Evolutionary conservation across 2,329 filamentous ascomycete species (phyloP).

Genomic region (Talaromyces verruculosus): DNA sequence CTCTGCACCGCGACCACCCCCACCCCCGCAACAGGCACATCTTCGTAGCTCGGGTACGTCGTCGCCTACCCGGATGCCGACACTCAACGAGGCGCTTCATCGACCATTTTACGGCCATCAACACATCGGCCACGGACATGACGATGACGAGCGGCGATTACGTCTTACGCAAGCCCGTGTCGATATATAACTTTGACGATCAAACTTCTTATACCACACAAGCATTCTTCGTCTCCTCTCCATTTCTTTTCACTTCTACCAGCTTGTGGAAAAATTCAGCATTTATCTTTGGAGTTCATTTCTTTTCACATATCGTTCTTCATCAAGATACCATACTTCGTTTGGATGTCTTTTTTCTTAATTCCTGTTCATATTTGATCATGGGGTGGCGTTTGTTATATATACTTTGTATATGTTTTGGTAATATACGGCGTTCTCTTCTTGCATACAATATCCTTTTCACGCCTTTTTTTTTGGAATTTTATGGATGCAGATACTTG

Average conservation of each 20-base stretch:
- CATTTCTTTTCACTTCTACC: not conserved
- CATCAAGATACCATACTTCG: slow-evolving; percentile 12
- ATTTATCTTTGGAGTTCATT: not conserved
- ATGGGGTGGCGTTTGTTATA: slow-evolving; percentile 4
- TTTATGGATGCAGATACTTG: not conserved
- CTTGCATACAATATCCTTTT: not conserved
- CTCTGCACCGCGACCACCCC: slow-evolving; percentile 24
- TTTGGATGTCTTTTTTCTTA: slow-evolving; percentile 14
- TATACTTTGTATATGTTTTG: not conserved
- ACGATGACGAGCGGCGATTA: slow-evolving; percentile 43
- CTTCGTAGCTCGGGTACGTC: slow-evolving; percentile 35
- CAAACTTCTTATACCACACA: not conserved
- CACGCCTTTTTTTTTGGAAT: not conserved
- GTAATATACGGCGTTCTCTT: not conserved
- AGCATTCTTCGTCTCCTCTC: not conserved
- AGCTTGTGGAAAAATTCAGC: not conserved
- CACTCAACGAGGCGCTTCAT: slow-evolving; percentile 5
- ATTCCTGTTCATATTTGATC: not conserved
- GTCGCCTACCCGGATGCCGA: slow-evolving; percentile 13
- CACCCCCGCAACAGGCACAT: slow-evolving; percentile 42
- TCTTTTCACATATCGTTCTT: not conserved
- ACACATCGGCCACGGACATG: slow-evolving; percentile 26
- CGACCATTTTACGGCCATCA: slow-evolving; percentile 23
- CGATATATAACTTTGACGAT: slow-evolving; percentile 29
- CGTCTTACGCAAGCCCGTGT: slow-evolving; percentile 43